Base-by-base conservation (phyloP, 1,284 basidiomycete species). In the Puccinia novopanici region DNA sequence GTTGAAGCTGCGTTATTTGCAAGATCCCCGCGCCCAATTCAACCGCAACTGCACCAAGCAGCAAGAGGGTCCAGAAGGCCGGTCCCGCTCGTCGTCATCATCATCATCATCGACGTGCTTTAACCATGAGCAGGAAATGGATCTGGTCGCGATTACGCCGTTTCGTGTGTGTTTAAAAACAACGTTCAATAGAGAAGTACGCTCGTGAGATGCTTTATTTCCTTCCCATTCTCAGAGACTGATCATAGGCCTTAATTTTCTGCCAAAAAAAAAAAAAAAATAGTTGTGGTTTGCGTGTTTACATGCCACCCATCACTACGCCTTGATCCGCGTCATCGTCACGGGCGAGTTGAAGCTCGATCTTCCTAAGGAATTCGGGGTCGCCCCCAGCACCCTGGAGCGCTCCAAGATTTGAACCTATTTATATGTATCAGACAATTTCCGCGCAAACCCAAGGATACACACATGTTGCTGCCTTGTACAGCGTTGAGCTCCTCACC, bases 281-380 rank as follows among this genome's bases (percentile, higher is more conserved):
- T 37, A 85, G 81, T 67, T 85, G 15, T 85, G 84, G 84, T 84
- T 84, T 81, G 82, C 84, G 48, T 82, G 82, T 15, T 71, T 84
- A 22, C 84, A 85, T 65, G 84, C 84, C 0, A 83, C 84, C 54
- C 84, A 85, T 77, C 84, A 85, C 82, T 85, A 83, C 50, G 84
- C 84, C 0, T 80, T 85, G 6, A 82, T 83, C 5, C 52, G 84
- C 8, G 83, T 84, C 24, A 85, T 84, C 67, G 81, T 85, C 54
- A 82, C 82, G 45, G 75, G 82, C n/a, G 84, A 85, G 82, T 77
- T 84, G 6, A 83, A 78, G 19, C 40, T 84, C 15, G 59, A 81
- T 12, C 71, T 85, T 12, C 82, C 82, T 6, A 72, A 81, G 37
- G 77, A 83, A 50, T 85, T 85, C 50, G 84, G 84, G 54, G 84